phyloP scores from a whole-genome alignment of 768 basidiomycete genomes.

The Rhizopogon vinicolor region DNA sequence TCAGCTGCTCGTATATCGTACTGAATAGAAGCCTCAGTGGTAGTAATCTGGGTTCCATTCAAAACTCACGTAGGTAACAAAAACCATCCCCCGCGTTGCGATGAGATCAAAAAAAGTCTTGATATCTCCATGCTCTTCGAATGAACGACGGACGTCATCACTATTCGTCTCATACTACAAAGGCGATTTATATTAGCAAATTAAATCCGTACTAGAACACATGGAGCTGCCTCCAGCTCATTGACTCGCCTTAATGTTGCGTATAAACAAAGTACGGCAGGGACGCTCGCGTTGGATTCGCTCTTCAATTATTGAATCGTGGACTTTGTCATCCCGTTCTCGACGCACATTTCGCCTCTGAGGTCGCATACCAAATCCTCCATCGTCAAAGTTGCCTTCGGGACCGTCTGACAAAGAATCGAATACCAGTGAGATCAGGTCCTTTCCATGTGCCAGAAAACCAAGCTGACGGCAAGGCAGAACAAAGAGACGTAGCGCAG shows the following conservation, averaged over 20 bases:
- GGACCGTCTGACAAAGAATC: conserved; percentile 58
- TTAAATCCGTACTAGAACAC: not conserved
- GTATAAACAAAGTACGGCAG: conserved; percentile 93
- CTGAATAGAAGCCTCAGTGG: conserved; percentile 38
- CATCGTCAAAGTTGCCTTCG: conserved; percentile 54
- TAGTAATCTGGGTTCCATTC: not conserved
- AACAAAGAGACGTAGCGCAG: conserved; percentile 43
- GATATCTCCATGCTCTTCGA: conserved; percentile 93
- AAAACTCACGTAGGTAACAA: conserved; percentile 91
- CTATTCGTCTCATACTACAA: conserved; percentile 85
- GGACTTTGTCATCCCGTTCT: conserved; percentile 84
- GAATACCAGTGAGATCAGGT: conserved; percentile 34
- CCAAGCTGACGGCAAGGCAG: conserved; percentile 36
- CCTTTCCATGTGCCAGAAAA: conserved; percentile 42
- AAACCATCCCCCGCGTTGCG: conserved; percentile 95
- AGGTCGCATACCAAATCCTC: conserved; percentile 37
- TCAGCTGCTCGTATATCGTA: conserved; percentile 92
- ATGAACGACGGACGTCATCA: conserved; percentile 76
- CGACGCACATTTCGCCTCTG: conserved; percentile 53
- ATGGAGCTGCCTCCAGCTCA: conserved; percentile 9
- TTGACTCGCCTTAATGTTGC: conserved; percentile 92
- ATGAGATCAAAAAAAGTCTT: conserved; percentile 97
- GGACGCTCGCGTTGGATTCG: conserved; percentile 91
- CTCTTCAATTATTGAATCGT: conserved; percentile 90
- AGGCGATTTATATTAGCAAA: conserved; percentile 11